phyloP scores from a whole-genome alignment of 1,284 basidiomycete genomes.

The Cryptococcus wingfieldii region DNA sequence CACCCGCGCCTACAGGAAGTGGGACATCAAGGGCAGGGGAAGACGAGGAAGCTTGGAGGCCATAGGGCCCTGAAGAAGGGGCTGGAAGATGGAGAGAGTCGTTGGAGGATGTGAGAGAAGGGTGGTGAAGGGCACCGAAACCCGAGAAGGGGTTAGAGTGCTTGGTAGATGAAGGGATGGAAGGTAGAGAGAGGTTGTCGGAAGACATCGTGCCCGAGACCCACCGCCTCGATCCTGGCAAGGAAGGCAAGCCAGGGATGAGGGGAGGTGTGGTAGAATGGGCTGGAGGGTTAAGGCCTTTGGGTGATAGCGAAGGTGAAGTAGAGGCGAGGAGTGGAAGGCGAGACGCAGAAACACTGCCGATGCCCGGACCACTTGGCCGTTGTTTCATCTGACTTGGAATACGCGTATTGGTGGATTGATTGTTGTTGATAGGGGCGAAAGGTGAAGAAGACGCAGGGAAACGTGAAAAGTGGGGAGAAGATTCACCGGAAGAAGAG shows the following conservation, averaged over 20 bases:
- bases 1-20: not conserved
- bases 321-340: not conserved
- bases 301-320: not conserved
- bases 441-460: not conserved
- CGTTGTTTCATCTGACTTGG: not conserved
- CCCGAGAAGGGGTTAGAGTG: not conserved
- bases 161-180: conserved; percentile 13
- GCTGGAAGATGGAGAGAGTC: conserved; percentile 29
- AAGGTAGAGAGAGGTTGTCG: conserved; percentile 23
- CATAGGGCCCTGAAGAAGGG: not conserved
- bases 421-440: not conserved
- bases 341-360: not conserved
- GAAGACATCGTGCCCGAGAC: conserved; percentile 32
- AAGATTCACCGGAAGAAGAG: conserved; percentile 5
- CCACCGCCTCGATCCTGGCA: conserved; percentile 36
- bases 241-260: conserved; percentile 16
- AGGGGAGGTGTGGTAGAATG: conserved; percentile 5
- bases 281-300: not conserved
- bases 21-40: no score
- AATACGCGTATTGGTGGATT: not conserved
- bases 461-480: not conserved
- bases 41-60: no score
- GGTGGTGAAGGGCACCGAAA: conserved; percentile 22
- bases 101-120: conserved; percentile 30
- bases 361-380: not conserved